Base-by-base conservation (phyloP, 1,284 basidiomycete genomes). In the Cronartium ribicola region DNA sequence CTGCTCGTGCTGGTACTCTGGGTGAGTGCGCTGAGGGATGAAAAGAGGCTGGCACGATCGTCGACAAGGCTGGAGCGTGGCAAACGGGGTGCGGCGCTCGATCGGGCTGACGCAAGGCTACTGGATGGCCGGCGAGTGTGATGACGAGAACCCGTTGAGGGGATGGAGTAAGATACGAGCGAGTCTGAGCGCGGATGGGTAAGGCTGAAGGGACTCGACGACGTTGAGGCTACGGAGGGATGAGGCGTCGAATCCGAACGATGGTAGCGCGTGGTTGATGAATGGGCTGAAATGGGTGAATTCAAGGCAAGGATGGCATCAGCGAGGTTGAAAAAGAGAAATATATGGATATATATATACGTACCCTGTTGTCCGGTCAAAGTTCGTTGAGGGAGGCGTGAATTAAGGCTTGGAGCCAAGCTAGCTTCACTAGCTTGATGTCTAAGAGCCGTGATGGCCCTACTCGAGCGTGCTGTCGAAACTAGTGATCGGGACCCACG, bases 11-110 rank as follows among this genome's bases (percentile, higher is more conserved):
- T 29, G 1, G 29, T 29, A 29, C 29, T 29, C 29, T 29, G 29
- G 29, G 29, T 29, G 29, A 51, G 62, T 17, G 46, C 46, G 36
- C 60, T 46, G 20, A 29, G 39, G 7, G 17, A 36, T n/a, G 69
- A 65, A 40, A 62, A 63, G 46, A 40, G 39, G 40, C 62, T 71
- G 6, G 29, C 67, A 29, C 57, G 57, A 44, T 68, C 29, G 29
- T 29, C 29, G 29, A 29, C 29, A 29, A 29, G 29, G 29, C 29
- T 29, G 29, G 29, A 1, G 29, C 29, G 29, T 29, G 29, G 20
- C 36, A 61, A 13, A 36, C 41, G 39, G 46, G 20, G 59, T 8
- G 55, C 29, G 55, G 10, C 3, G 5, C 29, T 37, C 8, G 60
- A 20, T 36, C 10, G 22, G 40, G 44, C 1, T 13, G 60, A 55